Evolutionary conservation across 1,284 basidiomycete genomes (phyloP).

Genomic region (Malassezia dermatis): DNA sequence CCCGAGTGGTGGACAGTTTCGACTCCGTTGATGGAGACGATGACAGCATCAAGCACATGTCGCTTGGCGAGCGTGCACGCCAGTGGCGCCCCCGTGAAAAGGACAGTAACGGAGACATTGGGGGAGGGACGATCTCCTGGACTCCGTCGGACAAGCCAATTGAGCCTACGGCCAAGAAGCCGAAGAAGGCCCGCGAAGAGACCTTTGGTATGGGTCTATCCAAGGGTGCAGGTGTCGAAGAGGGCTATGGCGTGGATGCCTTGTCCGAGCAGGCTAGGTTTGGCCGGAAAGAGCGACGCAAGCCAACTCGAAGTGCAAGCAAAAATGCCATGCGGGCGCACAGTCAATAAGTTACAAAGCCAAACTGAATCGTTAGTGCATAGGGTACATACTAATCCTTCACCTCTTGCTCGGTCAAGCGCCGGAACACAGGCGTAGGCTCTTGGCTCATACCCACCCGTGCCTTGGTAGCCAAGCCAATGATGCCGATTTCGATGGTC

Average conservation of each 20-base stretch:
- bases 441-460: constrained; percentile 23
- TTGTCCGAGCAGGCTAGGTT: constrained; percentile 63
- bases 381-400: constrained; percentile 30
- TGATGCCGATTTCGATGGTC: constrained; percentile 95
- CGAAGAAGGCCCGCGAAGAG: constrained; percentile 52
- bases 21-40: not conserved
- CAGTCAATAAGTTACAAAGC: not conserved
- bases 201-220: constrained; percentile 41
- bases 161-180: not conserved
- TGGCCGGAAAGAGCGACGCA: constrained; percentile 35
- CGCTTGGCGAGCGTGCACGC: constrained; percentile 36
- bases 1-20: not conserved
- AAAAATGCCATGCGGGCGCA: constrained; percentile 30
- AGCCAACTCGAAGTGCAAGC: constrained; percentile 38
- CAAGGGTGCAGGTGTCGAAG: constrained; percentile 38
- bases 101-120: not conserved
- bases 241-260: constrained; percentile 59
- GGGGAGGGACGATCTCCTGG: constrained; percentile 39
- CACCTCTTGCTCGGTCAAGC: constrained; percentile 34
- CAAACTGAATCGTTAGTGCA: not conserved
- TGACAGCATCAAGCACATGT: constrained; percentile 29
- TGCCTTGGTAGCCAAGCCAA: constrained; percentile 51
- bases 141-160: constrained; percentile 20
- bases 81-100: constrained; percentile 3
- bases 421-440: constrained; percentile 34